Evolutionary conservation across 2,329 filamentous ascomycete genomes (phyloP), one percentile per base, ranked within the genome.

Genomic region (Hypocreales sp.): DNA sequence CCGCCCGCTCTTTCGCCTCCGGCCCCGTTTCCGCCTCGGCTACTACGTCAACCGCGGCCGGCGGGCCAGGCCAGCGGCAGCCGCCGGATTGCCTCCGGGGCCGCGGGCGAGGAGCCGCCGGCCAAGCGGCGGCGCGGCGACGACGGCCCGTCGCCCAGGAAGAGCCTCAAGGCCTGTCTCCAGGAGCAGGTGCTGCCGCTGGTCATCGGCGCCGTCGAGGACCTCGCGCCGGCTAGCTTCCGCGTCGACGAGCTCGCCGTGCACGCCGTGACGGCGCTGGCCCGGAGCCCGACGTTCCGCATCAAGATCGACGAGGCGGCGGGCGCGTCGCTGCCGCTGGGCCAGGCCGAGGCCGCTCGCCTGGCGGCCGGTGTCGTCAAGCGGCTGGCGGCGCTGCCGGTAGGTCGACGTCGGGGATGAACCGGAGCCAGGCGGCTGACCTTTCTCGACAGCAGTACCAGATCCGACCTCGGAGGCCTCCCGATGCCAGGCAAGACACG

Each of bases 101-200:
- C 15, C 10, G 5, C 15, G 1, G 6, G 28, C 9, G 32, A 41
- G 13, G 45, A 43, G 27, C 46, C 50, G 25, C 43, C 45, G 6
- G 28, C 32, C 6, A 55, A 55, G 36, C 40, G 42, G 20, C 40
- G 42, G 29, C 45, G 50, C 28, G 38, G 50, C 4, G 37, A 38
- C 5, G 20, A 39, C 15, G 35, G 29, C 24, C 22, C 25, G 24
- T 22, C 30, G 29, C 28, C 30, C 13, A 30, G 35, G 30, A 31
- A 39, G 14, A 31, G 25, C 16, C 26, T 50, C 0, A 38, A 37
- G 25, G 30, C 38, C 1, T 48, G 47, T 20, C 22, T 55, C 7
- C 36, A 35, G 14, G 29, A 35, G 1, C 48, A 53, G 20, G 41
- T 56, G 2, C 30, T 50, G 5, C 53, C 54, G 1, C 42, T 47